Evolutionary conservation across 441 rosid species (phyloP).

Genomic region (Pelargonium citronellum): DNA sequence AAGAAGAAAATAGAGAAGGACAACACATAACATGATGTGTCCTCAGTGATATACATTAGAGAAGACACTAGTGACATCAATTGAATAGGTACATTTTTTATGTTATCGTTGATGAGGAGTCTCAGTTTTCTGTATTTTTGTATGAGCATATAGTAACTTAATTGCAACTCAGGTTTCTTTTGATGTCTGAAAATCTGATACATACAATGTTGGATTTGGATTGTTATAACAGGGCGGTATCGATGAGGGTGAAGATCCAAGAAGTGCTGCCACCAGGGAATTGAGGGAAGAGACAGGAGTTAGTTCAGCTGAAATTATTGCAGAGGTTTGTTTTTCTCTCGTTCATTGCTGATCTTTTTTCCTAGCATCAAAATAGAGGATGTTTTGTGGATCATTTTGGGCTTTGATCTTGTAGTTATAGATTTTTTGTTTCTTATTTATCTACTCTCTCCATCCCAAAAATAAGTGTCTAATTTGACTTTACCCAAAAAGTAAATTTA

Average conservation of each 20-base stretch:
- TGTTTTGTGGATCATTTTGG: neutral
- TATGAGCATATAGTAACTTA: neutral
- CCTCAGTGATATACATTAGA: neutral
- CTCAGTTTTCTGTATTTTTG: neutral
- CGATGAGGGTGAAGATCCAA: conserved; percentile 57
- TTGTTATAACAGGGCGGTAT: conserved; percentile 52
- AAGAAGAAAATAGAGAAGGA: neutral
- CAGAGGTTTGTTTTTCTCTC: conserved; percentile 45
- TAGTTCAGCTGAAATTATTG: conserved; percentile 55
- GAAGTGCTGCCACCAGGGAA: conserved; percentile 57
- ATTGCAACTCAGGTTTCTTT: neutral
- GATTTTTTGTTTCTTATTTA: neutral
- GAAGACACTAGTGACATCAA: neutral
- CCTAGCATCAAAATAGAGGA: neutral
- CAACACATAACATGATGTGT: neutral
- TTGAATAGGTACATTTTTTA: neutral
- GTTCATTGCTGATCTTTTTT: conserved; percentile 18
- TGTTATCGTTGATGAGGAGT: neutral
- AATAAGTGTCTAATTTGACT: too few relatives aligned
- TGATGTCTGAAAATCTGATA: neutral
- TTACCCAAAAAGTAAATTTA: too few relatives aligned
- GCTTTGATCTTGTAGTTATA: neutral
- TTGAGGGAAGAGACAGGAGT: conserved; percentile 76
- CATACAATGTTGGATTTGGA: neutral
- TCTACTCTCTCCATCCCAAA: neutral